Conservation (phyloP, 2,329 filamentous ascomycete species). For the Neodidymelliopsis sp. region DNA sequence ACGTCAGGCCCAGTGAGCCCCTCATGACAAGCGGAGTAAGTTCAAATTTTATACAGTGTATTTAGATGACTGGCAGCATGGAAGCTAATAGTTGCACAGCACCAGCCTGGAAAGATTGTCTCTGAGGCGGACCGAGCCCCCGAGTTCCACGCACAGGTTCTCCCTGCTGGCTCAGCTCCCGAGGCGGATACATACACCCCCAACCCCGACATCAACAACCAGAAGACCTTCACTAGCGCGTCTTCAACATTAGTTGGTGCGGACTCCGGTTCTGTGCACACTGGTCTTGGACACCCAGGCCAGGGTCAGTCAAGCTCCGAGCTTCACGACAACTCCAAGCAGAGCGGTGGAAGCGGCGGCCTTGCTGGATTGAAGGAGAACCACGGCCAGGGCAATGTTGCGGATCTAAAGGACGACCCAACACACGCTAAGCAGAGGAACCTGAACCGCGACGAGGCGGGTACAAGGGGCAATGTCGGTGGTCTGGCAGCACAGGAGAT, state of each 20-base stretch:
- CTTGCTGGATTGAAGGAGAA: slow-evolving; percentile 52
- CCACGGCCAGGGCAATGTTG: slow-evolving; percentile 19
- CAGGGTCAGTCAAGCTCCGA: slow-evolving; percentile 59
- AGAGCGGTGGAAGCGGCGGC: slow-evolving; percentile 52
- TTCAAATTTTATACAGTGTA: slow-evolving; percentile 14
- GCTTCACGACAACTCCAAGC: slow-evolving; percentile 54
- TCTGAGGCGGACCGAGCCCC: slow-evolving; percentile 60
- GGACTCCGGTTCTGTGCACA: slow-evolving; percentile 62
- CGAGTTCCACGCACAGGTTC: slow-evolving; percentile 68
- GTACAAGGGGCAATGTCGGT: slow-evolving; percentile 42
- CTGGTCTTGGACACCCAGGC: slow-evolving; percentile 61
- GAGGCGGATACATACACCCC: slow-evolving; percentile 53
- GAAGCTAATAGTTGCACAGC: slow-evolving; percentile 54
- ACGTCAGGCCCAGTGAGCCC: slow-evolving; percentile 60
- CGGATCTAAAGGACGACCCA: slow-evolving; percentile 43
- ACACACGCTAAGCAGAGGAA: slow-evolving; percentile 49
- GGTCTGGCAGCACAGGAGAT: slow-evolving; percentile 46
- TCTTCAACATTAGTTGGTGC: slow-evolving; percentile 59
- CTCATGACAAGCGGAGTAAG: slow-evolving; percentile 63
- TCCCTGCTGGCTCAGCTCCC: slow-evolving; percentile 71
- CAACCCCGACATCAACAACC: slow-evolving; percentile 55
- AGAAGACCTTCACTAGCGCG: slow-evolving; percentile 53
- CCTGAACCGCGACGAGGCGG: slow-evolving; percentile 46
- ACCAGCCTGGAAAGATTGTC: slow-evolving; percentile 68
- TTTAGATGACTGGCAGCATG: not conserved